Conservation (phyloP, 441 rosid genomes). For the Omphalea diandra region DNA sequence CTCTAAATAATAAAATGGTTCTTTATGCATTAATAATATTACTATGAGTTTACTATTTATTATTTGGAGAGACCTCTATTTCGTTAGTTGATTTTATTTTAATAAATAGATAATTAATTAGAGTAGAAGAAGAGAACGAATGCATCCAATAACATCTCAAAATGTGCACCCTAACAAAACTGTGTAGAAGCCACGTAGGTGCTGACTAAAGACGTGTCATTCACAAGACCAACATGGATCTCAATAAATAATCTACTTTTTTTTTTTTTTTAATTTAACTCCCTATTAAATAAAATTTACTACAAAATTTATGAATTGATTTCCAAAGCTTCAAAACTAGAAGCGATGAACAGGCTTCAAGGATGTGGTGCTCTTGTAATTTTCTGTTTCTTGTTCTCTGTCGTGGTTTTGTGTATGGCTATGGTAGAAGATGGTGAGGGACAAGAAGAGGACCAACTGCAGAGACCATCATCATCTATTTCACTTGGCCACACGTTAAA, state of each 20-base stretch:
- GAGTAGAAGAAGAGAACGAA: no score
- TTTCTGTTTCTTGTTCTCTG: neutral
- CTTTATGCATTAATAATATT: no score
- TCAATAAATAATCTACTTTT: no score
- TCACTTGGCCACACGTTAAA: neutral
- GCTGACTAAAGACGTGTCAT: neutral
- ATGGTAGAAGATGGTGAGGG: neutral
- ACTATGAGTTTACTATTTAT: no score
- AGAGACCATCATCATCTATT: constrained; percentile 1
- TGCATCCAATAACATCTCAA: neutral
- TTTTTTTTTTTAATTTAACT: no score
- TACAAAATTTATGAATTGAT: no score
- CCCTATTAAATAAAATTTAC: no score
- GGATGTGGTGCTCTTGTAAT: neutral
- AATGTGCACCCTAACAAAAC: neutral
- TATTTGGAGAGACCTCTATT: no score
- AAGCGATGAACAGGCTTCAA: neutral
- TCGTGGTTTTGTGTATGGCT: neutral
- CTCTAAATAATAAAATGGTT: no score
- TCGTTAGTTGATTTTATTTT: no score
- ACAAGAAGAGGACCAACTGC: neutral
- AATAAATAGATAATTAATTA: no score
- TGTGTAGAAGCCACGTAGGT: neutral
- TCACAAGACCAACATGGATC: no score
- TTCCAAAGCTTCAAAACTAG: neutral